phyloP scores from a whole-genome alignment of 768 basidiomycete species.

The Crucibulum laeve region DNA sequence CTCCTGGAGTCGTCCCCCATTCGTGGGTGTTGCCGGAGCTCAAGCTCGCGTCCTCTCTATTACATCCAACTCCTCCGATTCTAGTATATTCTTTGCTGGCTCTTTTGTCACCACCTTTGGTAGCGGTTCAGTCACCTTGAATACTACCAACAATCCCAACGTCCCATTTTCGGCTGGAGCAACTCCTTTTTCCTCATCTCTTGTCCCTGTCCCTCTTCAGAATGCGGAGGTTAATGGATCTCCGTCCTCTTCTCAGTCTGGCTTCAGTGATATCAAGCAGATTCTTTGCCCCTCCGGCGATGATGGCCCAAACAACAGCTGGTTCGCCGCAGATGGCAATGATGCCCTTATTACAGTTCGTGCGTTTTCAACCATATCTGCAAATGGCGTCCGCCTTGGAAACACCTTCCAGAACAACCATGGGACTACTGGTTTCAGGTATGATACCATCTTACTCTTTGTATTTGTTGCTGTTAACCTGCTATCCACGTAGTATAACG shows the following conservation, averaged over 20 bases:
- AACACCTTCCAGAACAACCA: slow-evolving; percentile 83
- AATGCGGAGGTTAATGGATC: slow-evolving; percentile 53
- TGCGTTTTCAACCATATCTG: slow-evolving; percentile 69
- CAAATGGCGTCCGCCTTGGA: slow-evolving; percentile 80
- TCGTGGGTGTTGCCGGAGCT: slow-evolving; percentile 75
- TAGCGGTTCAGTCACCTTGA: slow-evolving; percentile 38
- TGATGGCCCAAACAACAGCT: slow-evolving; percentile 76
- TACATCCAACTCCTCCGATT: slow-evolving; percentile 61
- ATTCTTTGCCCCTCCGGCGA: slow-evolving; percentile 85
- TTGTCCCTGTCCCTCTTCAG: slow-evolving; percentile 74
- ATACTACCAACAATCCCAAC: slow-evolving; percentile 78
- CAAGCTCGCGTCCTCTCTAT: slow-evolving; percentile 72
- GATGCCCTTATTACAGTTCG: slow-evolving; percentile 73
- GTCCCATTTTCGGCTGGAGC: slow-evolving; percentile 80
- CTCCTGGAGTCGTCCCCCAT: slow-evolving; percentile 76
- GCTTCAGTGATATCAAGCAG: slow-evolving; percentile 59
- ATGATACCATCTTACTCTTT: slow-evolving; percentile 16
- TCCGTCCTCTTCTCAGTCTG: slow-evolving; percentile 55
- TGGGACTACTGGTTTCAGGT: slow-evolving; percentile 90
- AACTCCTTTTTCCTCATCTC: slow-evolving; percentile 83
- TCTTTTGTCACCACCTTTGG: slow-evolving; percentile 81
- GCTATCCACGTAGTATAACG: slow-evolving; percentile 51
- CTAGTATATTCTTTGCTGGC: slow-evolving; percentile 83
- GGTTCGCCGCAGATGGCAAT: slow-evolving; percentile 76
- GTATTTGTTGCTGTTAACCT: slow-evolving; percentile 5